These are phyloP conservation scores for Lagerstroemia fauriei DNA, from an alignment of 441 rosid species.

Conservation along the genomic window DNA sequence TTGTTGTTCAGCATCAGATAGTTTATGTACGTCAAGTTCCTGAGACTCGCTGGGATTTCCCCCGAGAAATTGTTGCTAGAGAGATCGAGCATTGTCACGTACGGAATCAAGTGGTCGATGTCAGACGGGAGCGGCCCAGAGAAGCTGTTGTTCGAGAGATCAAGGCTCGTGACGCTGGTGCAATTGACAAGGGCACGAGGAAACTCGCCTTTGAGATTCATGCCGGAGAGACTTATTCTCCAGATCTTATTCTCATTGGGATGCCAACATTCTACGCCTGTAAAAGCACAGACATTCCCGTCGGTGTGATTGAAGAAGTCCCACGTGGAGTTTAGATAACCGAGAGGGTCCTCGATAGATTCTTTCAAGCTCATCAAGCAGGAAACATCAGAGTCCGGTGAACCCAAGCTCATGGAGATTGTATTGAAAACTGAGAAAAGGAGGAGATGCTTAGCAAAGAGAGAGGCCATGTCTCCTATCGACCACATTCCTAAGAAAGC, in stretches of 20 bases:
- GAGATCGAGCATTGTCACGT: background rate
- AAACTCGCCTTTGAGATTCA: constrained; percentile 25
- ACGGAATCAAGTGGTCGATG: background rate
- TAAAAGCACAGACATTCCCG: constrained; percentile 12
- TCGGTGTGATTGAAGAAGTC: constrained; percentile 11
- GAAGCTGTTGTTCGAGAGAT: background rate
- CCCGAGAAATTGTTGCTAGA: background rate
- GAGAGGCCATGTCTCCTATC: no score
- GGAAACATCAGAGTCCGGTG: constrained; percentile 25
- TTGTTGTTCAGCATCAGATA: background rate
- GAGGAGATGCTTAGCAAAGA: no score
- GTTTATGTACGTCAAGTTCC: background rate
- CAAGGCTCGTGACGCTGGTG: background rate
- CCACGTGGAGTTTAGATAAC: constrained; percentile 19
- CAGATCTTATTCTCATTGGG: constrained; percentile 18
- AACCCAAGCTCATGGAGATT: no score
- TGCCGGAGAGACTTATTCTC: constrained; percentile 12
- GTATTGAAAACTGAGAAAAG: no score
- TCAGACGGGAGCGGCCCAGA: background rate
- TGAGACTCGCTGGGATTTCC: background rate
- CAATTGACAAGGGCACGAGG: background rate
- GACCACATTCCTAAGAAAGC: no score
- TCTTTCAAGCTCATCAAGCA: constrained; percentile 31
- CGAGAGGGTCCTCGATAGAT: constrained; percentile 27
- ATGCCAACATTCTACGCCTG: constrained; percentile 18